Percentiles rank a stretch among this genome's conserved stretches.
Evolutionary conservation across 2,329 filamentous ascomycete species (phyloP).

Genomic region (Calonectria pseudoturangicola): DNA sequence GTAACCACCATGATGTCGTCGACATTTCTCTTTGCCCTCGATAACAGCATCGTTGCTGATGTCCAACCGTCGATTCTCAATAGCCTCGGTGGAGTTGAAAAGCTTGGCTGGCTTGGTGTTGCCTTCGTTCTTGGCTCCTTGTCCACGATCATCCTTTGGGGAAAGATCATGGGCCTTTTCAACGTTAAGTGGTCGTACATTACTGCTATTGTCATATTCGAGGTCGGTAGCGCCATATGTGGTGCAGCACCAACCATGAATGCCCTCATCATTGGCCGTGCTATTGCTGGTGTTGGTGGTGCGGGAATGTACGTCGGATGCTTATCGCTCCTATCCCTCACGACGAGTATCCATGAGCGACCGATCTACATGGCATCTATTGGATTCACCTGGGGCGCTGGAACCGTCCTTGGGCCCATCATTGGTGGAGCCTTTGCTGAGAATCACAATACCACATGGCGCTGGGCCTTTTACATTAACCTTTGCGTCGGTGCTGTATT

Average conservation of each 20-base stretch:
- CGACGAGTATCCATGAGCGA: conserved; percentile 25
- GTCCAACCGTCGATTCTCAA: neutral
- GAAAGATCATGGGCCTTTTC: conserved; percentile 8
- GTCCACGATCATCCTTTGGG: conserved; percentile 12
- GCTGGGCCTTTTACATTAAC: conserved; percentile 71
- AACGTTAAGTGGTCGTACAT: conserved; percentile 5
- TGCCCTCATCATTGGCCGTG: conserved; percentile 66
- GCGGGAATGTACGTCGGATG: conserved; percentile 55
- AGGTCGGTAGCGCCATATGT: conserved; percentile 58
- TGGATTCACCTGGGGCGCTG: conserved; percentile 60
- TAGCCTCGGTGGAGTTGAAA: conserved; percentile 7
- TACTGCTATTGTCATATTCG: conserved; percentile 45
- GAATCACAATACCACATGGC: conserved; percentile 60
- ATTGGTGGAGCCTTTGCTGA: conserved; percentile 67
- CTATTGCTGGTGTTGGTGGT: conserved; percentile 64
- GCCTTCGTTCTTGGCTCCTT: conserved; percentile 4
- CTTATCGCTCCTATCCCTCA: conserved; percentile 22
- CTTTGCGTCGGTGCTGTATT: conserved; percentile 62
- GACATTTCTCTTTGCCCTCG: neutral
- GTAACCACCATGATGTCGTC: conserved; percentile 18
- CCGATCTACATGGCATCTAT: conserved; percentile 36
- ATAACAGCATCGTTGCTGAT: conserved; percentile 15
- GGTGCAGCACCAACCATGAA: conserved; percentile 63
- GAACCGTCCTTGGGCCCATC: conserved; percentile 64
- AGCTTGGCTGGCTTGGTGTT: conserved; percentile 18